Base-by-base conservation (phyloP, 805 yeast species). In the Grigorovia humatica region DNA sequence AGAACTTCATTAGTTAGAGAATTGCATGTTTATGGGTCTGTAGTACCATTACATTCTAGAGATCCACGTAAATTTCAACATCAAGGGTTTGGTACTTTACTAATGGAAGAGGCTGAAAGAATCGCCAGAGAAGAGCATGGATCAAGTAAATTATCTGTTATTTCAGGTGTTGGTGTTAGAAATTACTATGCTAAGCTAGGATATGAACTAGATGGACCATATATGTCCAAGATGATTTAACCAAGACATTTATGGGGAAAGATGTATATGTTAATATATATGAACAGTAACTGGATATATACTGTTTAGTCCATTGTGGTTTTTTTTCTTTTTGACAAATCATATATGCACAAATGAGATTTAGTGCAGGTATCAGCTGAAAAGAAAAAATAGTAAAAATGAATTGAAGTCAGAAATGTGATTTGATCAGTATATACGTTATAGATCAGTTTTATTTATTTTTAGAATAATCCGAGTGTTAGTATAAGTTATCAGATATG, bases 11-110 rank as follows among this genome's bases (percentile, higher is more conserved):
- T 93, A 51, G 97, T 93, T n/a, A 80, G 99, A 69, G 99, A 93
- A 68, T 74, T 93, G 57, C 99, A 93, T 62, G 99, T 93, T 32
- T 93, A 93, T 63, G 99, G 99, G 13, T 86, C 96, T 4, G 99
- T 90, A 18, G 99, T 93, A 19, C 98, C 99, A 3, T 71, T 93
- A 52, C 99, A 93, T 67, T 85, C 95, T 3, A 78, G 98, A 59
- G 99, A 93, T 70, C 99, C 99, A 46, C 79, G 96, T 63, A 93
- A 93, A 69, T 93, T 93, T 74, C 99, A 93, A 72, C 99, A 93
- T 73, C 99, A 93, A 74, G 99, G 99, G 19, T 93, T 91, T 67
- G 99, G 99, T 56, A 91, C 99, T 6, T 74, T 93, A 61, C 71
- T 93, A 49, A 93, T 93, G 99, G 98, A 93, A 69, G 99, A 93